A percentile compares a stretch with the other conserved stretches of the same genome.
phyloP scores from a whole-genome alignment of 2,329 filamentous ascomycete species.

The Kalmusia sp. region DNA sequence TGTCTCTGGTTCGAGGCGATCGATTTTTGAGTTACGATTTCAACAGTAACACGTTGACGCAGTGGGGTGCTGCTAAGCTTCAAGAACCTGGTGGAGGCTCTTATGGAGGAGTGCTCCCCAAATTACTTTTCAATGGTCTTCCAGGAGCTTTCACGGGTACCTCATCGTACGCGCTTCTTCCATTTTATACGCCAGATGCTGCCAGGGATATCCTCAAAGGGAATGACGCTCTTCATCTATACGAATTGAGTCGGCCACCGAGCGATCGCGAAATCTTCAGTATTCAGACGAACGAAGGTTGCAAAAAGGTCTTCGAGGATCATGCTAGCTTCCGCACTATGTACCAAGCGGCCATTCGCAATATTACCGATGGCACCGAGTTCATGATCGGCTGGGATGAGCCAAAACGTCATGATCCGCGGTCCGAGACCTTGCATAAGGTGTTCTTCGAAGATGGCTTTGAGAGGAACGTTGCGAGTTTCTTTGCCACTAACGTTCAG shows the following conservation, averaged over 20 bases:
- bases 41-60: constrained; percentile 45
- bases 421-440: constrained; percentile 52
- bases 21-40: constrained; percentile 29
- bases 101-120: constrained; percentile 56
- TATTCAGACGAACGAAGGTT: constrained; percentile 58
- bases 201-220: constrained; percentile 55
- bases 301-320: constrained; percentile 59
- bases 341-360: constrained; percentile 66
- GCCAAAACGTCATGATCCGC: constrained; percentile 46
- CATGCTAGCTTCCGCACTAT: constrained; percentile 57
- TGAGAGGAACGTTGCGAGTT: constrained; percentile 70
- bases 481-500: constrained; percentile 59
- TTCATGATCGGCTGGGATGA: constrained; percentile 60
- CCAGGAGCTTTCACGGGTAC: constrained; percentile 58
- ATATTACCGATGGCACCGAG: constrained; percentile 61
- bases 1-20: constrained; percentile 64
- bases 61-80: constrained; percentile 60
- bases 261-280: constrained; percentile 54
- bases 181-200: constrained; percentile 61
- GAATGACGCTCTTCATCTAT: constrained; percentile 55
- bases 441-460: constrained; percentile 68
- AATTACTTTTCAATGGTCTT: constrained; percentile 54
- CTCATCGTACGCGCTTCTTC: constrained; percentile 56
- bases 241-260: constrained; percentile 53
- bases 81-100: constrained; percentile 44